Conservation (phyloP, 106 monocot genomes). For the Allium cepa region DNA sequence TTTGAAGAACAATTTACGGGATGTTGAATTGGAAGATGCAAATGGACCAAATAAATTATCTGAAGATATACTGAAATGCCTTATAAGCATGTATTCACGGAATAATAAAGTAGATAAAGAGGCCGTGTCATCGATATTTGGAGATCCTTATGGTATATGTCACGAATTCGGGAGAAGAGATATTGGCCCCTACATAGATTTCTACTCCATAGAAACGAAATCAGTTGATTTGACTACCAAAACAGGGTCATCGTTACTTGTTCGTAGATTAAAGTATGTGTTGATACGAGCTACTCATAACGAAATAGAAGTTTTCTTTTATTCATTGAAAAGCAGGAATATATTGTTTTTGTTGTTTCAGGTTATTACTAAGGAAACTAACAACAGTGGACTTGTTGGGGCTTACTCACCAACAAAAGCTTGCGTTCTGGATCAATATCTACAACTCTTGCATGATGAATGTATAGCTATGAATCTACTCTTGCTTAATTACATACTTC, state of each 20-base stretch:
- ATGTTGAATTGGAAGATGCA: slow-evolving; percentile 14
- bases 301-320: too few species aligned
- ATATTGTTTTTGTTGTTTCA: slow-evolving; percentile 21
- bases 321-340: too few species aligned
- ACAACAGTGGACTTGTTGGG: slow-evolving; percentile 48
- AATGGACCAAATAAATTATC: slow-evolving; percentile 64
- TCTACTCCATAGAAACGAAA: slow-evolving; percentile 29
- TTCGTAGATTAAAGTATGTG: slow-evolving; percentile 50
- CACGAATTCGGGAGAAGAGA: slow-evolving; percentile 62
- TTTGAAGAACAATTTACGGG: slow-evolving; percentile 8
- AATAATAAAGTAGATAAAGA: slow-evolving; percentile 13
- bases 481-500: neutral
- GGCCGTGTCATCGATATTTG: slow-evolving; percentile 43
- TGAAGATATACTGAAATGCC: slow-evolving; percentile 61
- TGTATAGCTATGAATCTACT: slow-evolving; percentile 27
- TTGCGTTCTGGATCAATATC: slow-evolving; percentile 98
- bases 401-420: slow-evolving; percentile 75
- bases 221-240: slow-evolving; percentile 18
- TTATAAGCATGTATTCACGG: slow-evolving; percentile 45
- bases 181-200: slow-evolving; percentile 63
- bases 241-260: slow-evolving; percentile 21
- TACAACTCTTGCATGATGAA: slow-evolving; percentile 99
- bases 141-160: slow-evolving; percentile 66
- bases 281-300: too few species aligned
- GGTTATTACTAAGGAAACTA: slow-evolving; percentile 59